phyloP scores from a whole-genome alignment of 208 protist genomes.

The Porcisia hertigi region DNA sequence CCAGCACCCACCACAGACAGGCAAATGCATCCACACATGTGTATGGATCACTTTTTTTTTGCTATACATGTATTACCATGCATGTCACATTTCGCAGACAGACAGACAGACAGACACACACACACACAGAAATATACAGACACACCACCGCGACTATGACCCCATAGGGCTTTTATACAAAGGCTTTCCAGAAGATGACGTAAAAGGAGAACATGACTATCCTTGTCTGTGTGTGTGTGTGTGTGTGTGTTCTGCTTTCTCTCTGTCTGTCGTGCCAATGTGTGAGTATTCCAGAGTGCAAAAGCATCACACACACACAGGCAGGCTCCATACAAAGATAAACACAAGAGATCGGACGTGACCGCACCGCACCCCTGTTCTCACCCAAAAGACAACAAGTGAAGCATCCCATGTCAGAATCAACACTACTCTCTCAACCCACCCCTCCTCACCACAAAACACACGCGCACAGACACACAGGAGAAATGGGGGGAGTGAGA shows the following conservation, averaged over 20 bases:
- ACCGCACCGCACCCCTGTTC: background rate
- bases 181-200: too few species aligned
- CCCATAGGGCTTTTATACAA: too few species aligned
- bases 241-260: too few species aligned
- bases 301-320: background rate
- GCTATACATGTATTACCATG: too few species aligned
- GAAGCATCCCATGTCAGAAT: background rate
- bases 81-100: too few species aligned
- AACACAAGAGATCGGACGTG: background rate
- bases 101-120: too few species aligned
- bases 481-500: background rate
- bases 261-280: too few species aligned
- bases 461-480: background rate
- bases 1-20: too few species aligned
- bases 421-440: background rate
- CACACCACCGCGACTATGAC: too few species aligned
- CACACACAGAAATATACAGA: too few species aligned
- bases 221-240: background rate
- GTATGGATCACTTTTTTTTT: too few species aligned
- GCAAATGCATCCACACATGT: too few species aligned
- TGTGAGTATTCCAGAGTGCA: background rate
- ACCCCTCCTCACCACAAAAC: background rate
- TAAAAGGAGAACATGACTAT: background rate
- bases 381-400: background rate
- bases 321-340: background rate